phyloP scores from a whole-genome alignment of 495 filamentous ascomycete genomes.

The Aspergillus campestris region DNA sequence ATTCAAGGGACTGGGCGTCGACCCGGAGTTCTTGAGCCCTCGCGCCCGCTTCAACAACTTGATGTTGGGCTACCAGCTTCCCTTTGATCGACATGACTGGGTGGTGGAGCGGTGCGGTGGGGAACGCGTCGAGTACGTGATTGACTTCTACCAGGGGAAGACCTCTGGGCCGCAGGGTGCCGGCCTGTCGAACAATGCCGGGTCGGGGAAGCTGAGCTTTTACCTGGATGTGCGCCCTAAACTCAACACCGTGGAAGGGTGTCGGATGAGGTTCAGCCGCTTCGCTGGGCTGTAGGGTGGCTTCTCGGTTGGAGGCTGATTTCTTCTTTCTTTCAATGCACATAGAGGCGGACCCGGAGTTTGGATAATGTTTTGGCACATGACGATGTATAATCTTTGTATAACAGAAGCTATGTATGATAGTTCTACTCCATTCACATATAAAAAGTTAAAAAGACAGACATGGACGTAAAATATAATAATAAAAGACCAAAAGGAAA shows the following conservation, averaged over 20 bases:
- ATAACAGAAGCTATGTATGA: constrained; percentile 35
- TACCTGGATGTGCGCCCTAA: constrained; percentile 94
- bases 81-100: constrained; percentile 98
- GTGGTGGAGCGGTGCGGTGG: constrained; percentile 83
- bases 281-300: constrained; percentile 46
- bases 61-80: constrained; percentile 69
- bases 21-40: constrained; percentile 65
- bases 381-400: constrained; percentile 30
- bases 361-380: constrained; percentile 15
- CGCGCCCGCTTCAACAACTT: constrained; percentile 71
- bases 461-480: constrained; percentile 5
- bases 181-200: constrained; percentile 35
- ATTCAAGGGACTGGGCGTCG: constrained; percentile 61
- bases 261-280: constrained; percentile 67
- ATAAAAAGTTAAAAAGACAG: constrained; percentile 5
- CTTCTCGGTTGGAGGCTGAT: background rate
- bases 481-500: too few relatives aligned
- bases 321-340: constrained; percentile 8
- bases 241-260: constrained; percentile 83
- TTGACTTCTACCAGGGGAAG: constrained; percentile 92
- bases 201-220: constrained; percentile 68
- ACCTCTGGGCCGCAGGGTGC: constrained; percentile 15
- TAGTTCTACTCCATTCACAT: constrained; percentile 10
- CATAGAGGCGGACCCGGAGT: constrained; percentile 24
- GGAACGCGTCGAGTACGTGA: constrained; percentile 85